Conservation (phyloP, 768 basidiomycete species). For the Pulveroboletus sp. region DNA sequence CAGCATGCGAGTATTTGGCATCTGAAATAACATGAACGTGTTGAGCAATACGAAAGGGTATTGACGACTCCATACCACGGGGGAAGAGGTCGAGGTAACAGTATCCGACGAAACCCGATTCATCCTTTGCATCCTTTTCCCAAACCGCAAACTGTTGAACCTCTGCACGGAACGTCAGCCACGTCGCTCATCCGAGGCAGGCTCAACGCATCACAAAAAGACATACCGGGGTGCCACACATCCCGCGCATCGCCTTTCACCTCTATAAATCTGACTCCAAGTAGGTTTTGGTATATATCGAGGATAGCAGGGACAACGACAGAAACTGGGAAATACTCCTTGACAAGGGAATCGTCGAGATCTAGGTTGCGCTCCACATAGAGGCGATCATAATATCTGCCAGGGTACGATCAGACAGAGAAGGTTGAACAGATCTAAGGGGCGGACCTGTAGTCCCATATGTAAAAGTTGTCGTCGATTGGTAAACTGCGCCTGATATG, state of each 20-base stretch:
- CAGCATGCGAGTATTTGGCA: constrained; percentile 81
- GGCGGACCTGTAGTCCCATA: constrained; percentile 77
- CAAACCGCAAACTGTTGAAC: constrained; percentile 83
- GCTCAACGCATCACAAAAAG: not conserved
- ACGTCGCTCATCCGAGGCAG: not conserved
- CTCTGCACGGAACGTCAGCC: constrained; percentile 37
- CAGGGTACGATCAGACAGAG: not conserved
- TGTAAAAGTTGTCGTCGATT: constrained; percentile 67
- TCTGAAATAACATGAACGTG: constrained; percentile 33
- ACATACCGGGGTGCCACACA: constrained; percentile 77
- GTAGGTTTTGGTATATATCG: constrained; percentile 75
- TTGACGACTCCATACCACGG: constrained; percentile 44
- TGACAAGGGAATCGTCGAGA: constrained; percentile 73
- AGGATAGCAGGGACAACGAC: constrained; percentile 80
- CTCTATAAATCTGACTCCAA: constrained; percentile 64
- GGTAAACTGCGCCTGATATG: constrained; percentile 53
- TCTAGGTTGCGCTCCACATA: constrained; percentile 62
- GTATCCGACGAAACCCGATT: constrained; percentile 73
- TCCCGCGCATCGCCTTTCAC: constrained; percentile 51
- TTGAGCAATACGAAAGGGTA: not conserved
- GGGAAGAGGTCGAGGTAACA: constrained; percentile 88
- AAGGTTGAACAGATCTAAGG: not conserved
- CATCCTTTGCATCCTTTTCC: constrained; percentile 71
- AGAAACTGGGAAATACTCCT: constrained; percentile 86
- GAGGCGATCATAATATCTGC: constrained; percentile 31